phyloP scores from a whole-genome alignment of 192 early-diverging fungal species.

The Backusella tarrabulga region DNA sequence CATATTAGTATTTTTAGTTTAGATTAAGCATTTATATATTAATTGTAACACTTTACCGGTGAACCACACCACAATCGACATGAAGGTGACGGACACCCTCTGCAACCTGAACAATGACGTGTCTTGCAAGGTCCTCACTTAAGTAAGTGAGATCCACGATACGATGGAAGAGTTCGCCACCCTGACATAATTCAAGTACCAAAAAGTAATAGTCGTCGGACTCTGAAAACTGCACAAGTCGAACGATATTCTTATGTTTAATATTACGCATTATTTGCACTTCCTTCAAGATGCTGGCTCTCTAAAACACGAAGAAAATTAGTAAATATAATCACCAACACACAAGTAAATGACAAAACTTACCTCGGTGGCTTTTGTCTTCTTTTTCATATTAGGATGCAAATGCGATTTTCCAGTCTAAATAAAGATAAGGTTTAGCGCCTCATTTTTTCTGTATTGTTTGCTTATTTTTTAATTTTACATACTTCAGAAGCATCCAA shows the following conservation, averaged over 20 bases:
- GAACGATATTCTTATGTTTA: constrained; percentile 74
- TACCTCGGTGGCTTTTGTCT: constrained; percentile 33
- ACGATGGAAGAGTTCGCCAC: constrained; percentile 90
- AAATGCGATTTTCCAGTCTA: constrained; percentile 30
- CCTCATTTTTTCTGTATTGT: neutral
- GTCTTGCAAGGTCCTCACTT: constrained; percentile 73
- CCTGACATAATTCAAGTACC: constrained; percentile 79
- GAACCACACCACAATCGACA: constrained; percentile 74
- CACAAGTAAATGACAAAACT: neutral
- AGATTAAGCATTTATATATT: neutral
- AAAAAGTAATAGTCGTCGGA: constrained; percentile 74
- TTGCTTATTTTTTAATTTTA: neutral
- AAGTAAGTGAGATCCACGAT: constrained; percentile 82
- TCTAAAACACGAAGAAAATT: constrained; percentile 3
- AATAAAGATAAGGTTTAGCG: neutral
- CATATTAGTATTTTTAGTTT: neutral
- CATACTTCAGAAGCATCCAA: constrained; percentile 67
- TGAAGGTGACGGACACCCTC: constrained; percentile 83
- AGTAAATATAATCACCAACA: no score
- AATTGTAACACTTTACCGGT: constrained; percentile 45
- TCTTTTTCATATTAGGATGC: constrained; percentile 40
- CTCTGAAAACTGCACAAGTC: constrained; percentile 74
- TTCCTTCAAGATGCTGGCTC: constrained; percentile 85
- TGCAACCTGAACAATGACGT: constrained; percentile 87
- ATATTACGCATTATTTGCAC: constrained; percentile 82